Evolutionary conservation across 495 filamentous ascomycete genomes (phyloP).

Genomic region (Rostrohypoxylon terebratum): DNA sequence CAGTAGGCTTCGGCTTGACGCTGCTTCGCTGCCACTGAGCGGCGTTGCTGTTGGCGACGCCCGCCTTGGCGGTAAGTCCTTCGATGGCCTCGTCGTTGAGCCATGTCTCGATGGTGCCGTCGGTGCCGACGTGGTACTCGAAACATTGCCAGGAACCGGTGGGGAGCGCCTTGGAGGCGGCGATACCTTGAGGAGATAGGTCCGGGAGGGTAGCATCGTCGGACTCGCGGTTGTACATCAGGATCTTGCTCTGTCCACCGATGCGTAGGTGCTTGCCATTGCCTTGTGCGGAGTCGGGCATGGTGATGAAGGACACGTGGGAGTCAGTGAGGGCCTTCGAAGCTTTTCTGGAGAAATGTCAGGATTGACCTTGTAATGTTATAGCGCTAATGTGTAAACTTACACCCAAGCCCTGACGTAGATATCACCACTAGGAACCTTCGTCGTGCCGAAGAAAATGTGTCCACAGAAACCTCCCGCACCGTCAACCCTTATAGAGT

Average conservation of each 20-base stretch:
- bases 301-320: slow-evolving; percentile 71
- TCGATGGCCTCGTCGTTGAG: slow-evolving; percentile 61
- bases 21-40: slow-evolving; percentile 61
- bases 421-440: slow-evolving; percentile 65
- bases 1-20: slow-evolving; percentile 62
- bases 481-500: slow-evolving; percentile 65
- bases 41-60: slow-evolving; percentile 61
- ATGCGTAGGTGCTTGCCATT: slow-evolving; percentile 68
- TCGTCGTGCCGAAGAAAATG: slow-evolving; percentile 68
- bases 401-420: slow-evolving; percentile 67
- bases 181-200: slow-evolving; percentile 66
- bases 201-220: slow-evolving; percentile 71
- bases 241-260: slow-evolving; percentile 66
- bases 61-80: slow-evolving; percentile 61
- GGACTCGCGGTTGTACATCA: slow-evolving; percentile 71
- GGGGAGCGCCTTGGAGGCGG: slow-evolving; percentile 61
- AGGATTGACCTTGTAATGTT: slow-evolving; percentile 37
- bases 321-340: slow-evolving; percentile 63
- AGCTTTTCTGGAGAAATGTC: slow-evolving; percentile 58
- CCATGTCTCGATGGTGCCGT: slow-evolving; percentile 69
- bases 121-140: slow-evolving; percentile 67
- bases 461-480: slow-evolving; percentile 69
- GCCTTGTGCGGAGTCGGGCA: slow-evolving; percentile 67
- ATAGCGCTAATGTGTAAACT: slow-evolving; percentile 44
- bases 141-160: slow-evolving; percentile 65